phyloP scores from a whole-genome alignment of 495 filamentous ascomycete species.

The Penicillium diatomitis region DNA sequence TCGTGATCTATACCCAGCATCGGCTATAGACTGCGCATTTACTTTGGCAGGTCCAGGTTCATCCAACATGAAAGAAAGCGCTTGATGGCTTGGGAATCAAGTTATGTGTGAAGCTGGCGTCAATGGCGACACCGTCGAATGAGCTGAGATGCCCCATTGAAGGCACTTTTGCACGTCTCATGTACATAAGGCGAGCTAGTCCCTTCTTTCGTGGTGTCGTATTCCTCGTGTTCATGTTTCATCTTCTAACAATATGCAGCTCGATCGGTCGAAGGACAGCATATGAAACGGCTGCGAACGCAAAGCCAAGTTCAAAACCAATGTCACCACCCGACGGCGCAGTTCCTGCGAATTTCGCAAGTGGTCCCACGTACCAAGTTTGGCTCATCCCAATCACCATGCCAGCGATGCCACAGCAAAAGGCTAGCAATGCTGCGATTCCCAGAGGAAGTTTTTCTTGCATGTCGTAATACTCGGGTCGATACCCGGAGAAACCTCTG shows the following conservation, averaged over 20 bases:
- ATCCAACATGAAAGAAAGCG: too few species aligned
- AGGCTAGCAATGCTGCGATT: constrained; percentile 31
- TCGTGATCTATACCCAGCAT: too few species aligned
- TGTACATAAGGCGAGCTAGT: too few species aligned
- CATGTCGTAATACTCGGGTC: constrained; percentile 39
- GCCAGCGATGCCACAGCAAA: constrained; percentile 24
- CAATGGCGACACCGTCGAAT: too few species aligned
- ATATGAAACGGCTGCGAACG: constrained; percentile 38
- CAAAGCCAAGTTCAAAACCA: constrained; percentile 49
- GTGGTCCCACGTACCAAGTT: constrained; percentile 46
- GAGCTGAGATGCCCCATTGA: too few species aligned
- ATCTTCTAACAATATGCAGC: constrained; percentile 1
- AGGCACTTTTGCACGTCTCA: too few species aligned
- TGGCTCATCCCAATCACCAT: constrained; percentile 47
- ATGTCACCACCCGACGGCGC: constrained; percentile 41
- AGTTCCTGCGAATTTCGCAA: constrained; percentile 28
- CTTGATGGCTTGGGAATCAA: too few species aligned
- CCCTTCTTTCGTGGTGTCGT: too few species aligned
- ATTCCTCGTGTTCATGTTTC: not conserved
- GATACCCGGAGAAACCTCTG: constrained; percentile 24
- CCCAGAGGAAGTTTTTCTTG: constrained; percentile 36
- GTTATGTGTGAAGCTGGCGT: too few species aligned
- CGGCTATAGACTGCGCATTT: too few species aligned
- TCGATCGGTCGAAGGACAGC: constrained; percentile 4
- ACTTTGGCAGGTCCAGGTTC: too few species aligned